Conservation (phyloP, 306 rosid genomes). For the Potentilla sterilis region DNA sequence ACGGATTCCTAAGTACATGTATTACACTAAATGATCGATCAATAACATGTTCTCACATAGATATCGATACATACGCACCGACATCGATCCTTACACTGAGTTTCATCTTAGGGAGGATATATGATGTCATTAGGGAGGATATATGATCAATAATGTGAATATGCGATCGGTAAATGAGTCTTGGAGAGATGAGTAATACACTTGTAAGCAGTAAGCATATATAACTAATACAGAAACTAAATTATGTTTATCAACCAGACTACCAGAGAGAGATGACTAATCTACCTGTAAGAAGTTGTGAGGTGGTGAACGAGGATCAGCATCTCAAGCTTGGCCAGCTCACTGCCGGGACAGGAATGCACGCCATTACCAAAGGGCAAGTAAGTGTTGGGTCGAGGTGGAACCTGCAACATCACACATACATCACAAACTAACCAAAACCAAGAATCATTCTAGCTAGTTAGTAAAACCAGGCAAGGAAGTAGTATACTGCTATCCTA, state of each 20-base stretch:
- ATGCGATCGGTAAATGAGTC: neutral
- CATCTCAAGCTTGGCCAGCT: constrained; percentile 86
- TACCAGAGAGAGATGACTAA: neutral
- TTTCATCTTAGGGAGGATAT: neutral
- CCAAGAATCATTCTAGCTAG: neutral
- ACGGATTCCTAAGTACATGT: neutral
- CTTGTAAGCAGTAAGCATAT: neutral
- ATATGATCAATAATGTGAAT: neutral
- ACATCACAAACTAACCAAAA: constrained; percentile 15
- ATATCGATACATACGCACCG: neutral
- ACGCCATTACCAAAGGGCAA: constrained; percentile 93
- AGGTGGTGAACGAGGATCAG: constrained; percentile 87
- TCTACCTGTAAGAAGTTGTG: constrained; percentile 66
- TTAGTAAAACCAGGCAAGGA: neutral
- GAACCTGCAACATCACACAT: constrained; percentile 61
- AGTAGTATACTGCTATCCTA: constrained; percentile 23
- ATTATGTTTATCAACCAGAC: neutral
- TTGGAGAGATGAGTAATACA: too few relatives aligned
- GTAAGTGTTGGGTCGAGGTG: constrained; percentile 84
- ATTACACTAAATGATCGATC: neutral
- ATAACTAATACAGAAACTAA: neutral
- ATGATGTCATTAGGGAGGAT: neutral
- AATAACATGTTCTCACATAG: neutral
- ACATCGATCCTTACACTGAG: neutral
- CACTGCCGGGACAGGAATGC: constrained; percentile 98